Evolutionary conservation across 2,329 filamentous ascomycete genomes (phyloP), one percentile per base, ranked within the genome.

Genomic region (Lasiodiplodia gonubiensis): DNA sequence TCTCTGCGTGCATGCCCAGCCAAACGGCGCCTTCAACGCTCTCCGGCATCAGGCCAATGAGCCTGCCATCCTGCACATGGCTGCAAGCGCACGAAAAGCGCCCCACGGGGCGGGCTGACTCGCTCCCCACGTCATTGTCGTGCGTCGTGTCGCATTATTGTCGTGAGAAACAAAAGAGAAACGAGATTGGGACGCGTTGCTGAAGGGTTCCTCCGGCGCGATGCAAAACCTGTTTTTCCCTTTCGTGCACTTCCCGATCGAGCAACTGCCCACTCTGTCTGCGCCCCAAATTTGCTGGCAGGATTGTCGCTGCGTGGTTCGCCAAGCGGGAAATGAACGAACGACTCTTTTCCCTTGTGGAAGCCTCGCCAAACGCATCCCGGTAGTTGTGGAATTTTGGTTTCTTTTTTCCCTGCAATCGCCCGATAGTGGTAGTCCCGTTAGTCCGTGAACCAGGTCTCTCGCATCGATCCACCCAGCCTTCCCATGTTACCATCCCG

Each of bases 11-110:
- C 70, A 71, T n/a, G 70, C 69, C 33, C 73, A 74, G 51, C 77
- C 77, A 64, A 70, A 72, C 14, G 69, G 78, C 18, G 67, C 74
- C 21, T 71, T 76, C 30, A 75, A 78, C 10, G 70, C 70, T 57
- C 77, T 76, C 25, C 68, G 23, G 18, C 70, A 46, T n/a, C 25
- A 77, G 74, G 65, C 57, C 57, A 61, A 49, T 61, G 4, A n/a
- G 16, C 39, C 42, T 21, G 14, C 27, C 11, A 3, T 46, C 23
- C 21, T 48, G 37, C 55, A n/a, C 37, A 49, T 61, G 39, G 33
- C 39, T 42, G 10, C 11, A 35, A 1, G 46, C 59, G 21, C 46
- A 33, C 25, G 30, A 48, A 33, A 23, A 23, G 16, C 57, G 59
- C 59, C 59, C 59, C 42, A 63, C 42, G 59, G 46, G 27, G 46